Evolutionary conservation across 768 basidiomycete genomes (phyloP).

Genomic region (Russula vinacea): DNA sequence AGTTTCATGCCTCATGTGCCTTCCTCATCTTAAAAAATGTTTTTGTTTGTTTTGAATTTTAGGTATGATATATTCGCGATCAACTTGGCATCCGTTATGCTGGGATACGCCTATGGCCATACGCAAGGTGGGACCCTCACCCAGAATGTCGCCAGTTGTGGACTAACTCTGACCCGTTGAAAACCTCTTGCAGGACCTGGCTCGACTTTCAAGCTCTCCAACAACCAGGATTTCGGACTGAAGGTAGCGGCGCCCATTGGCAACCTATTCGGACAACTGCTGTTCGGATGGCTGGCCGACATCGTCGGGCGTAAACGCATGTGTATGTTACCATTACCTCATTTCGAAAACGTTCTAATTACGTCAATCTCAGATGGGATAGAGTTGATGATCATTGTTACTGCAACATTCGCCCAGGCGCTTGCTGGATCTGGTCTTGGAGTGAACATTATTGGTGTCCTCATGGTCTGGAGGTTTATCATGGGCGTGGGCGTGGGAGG

Average conservation of each 20-base stretch:
- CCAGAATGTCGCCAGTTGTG: background rate
- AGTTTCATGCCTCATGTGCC: background rate
- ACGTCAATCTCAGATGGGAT: constrained; percentile 49
- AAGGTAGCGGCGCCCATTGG: constrained; percentile 44
- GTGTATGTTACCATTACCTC: constrained; percentile 45
- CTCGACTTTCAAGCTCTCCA: background rate
- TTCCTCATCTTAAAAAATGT: background rate
- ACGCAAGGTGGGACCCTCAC: constrained; percentile 17
- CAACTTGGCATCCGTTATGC: constrained; percentile 77
- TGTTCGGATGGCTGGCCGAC: constrained; percentile 47
- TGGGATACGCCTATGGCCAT: constrained; percentile 73
- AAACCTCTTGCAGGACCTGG: background rate
- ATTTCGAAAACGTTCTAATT: background rate
- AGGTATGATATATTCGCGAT: constrained; percentile 88
- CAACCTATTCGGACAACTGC: constrained; percentile 42
- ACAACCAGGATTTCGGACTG: constrained; percentile 38
- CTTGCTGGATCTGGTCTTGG: constrained; percentile 65
- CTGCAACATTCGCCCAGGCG: constrained; percentile 76
- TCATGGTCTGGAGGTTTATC: constrained; percentile 82
- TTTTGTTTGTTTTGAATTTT: background rate
- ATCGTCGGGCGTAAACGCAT: constrained; percentile 47
- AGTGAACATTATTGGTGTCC: constrained; percentile 66
- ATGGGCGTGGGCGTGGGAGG: constrained; percentile 69
- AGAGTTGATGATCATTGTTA: constrained; percentile 77
- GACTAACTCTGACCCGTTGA: background rate